Evolutionary conservation across 768 basidiomycete genomes (phyloP).

Genomic region (Harrya chromipes): DNA sequence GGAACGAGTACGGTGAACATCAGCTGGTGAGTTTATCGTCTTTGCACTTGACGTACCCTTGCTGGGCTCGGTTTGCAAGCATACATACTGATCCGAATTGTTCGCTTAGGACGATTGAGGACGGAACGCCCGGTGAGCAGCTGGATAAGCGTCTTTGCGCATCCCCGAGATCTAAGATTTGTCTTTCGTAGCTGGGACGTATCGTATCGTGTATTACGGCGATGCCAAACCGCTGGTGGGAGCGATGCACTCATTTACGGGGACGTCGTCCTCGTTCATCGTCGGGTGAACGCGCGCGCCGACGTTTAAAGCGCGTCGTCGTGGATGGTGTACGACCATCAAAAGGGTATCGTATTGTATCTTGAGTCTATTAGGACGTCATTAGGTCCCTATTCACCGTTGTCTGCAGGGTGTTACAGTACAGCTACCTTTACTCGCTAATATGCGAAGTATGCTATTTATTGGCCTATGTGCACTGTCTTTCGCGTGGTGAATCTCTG

Average conservation of each 20-base stretch:
- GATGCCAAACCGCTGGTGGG: slow-evolving; percentile 73
- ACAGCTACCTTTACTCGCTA: no score
- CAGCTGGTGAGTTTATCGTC: slow-evolving; percentile 46
- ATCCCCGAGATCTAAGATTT: not conserved
- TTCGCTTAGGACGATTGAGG: slow-evolving; percentile 56
- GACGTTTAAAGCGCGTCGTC: no score
- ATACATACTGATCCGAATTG: not conserved
- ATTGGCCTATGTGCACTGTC: no score
- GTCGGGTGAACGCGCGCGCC: slow-evolving; percentile 27
- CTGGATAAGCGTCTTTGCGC: not conserved
- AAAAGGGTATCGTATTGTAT: no score
- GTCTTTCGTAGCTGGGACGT: slow-evolving; percentile 52
- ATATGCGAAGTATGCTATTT: no score
- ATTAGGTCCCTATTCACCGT: no score
- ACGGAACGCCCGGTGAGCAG: slow-evolving; percentile 38
- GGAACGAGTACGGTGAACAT: slow-evolving; percentile 65
- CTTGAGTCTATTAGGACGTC: no score
- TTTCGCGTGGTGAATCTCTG: no score
- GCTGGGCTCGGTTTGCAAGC: slow-evolving; percentile 7
- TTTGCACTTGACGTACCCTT: no score
- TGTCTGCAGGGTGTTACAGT: no score
- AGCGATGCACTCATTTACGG: slow-evolving; percentile 58
- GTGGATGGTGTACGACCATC: no score
- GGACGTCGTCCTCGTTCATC: slow-evolving; percentile 60
- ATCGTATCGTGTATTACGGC: slow-evolving; percentile 69